Base-by-base conservation (phyloP, 768 basidiomycete genomes). In the Podaxis rugospora region DNA sequence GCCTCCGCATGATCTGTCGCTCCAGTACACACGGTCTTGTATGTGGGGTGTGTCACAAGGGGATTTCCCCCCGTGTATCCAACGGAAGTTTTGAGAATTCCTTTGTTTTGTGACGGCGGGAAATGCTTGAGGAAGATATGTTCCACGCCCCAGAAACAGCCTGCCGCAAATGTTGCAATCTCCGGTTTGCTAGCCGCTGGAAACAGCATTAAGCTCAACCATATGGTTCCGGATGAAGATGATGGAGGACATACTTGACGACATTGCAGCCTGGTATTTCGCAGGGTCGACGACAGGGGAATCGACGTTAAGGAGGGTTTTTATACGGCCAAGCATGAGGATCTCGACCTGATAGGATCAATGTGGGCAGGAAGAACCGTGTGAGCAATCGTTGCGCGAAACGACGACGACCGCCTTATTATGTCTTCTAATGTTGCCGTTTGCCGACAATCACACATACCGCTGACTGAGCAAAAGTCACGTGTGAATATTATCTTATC, bases 1-100 rank as follows among this genome's bases (percentile, higher is more conserved):
- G 93, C 87, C 72, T 98, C 96, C 0, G 96, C 96, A 71, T 97
- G 94, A 51, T 87, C 83, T 2, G 96, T 98, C 23, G 75, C 67
- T 1, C 95, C 95, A 2, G 78, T 71, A 71, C 95, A 95, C 25
- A 98, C 95, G 32, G 83, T 75, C 36, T 75, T 72, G 71, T 98
- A 98, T 55, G 74, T 77, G 0, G 92, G 93, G 57, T 83, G 79
- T 54, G 67, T 72, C 18, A 77, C 78, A 11, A 78, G 74, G 0
- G 76, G 72, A 62, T 83, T 81, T 16, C 90, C 91, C 3, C 91
- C 92, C 0, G 88, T 93, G 72, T 90, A 93, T 28, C 92, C 92
- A 3, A 94, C 92, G 14, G 81, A 69, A 1, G 88, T 90, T 67
- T 83, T 84, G 49, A 92, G 66, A 54, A 93, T 88, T 10, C 91